phyloP scores from a whole-genome alignment of 352 stramenopile genomes.

The Globisporangium radiosum region DNA sequence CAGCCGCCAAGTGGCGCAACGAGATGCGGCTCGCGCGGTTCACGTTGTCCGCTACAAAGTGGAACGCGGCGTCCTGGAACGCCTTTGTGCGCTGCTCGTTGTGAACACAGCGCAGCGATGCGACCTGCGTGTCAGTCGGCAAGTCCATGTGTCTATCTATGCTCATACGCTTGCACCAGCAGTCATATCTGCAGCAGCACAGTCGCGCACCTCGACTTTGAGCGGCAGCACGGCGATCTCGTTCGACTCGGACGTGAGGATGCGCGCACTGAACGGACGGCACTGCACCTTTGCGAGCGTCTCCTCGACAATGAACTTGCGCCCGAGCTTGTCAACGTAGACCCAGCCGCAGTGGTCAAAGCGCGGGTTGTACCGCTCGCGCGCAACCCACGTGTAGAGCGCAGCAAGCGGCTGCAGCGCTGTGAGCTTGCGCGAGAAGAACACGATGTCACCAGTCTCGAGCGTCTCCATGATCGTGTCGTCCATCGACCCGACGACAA shows the following conservation, averaged over 20 bases:
- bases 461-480: constrained; percentile 85
- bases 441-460: constrained; percentile 74
- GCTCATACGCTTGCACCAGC: too few species aligned
- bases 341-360: constrained; percentile 82
- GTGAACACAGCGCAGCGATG: too few species aligned
- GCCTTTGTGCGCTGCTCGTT: constrained; percentile 42
- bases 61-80: constrained; percentile 46
- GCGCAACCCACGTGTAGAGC: constrained; percentile 58
- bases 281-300: constrained; percentile 74
- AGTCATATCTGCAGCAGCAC: too few species aligned
- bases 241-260: constrained; percentile 58
- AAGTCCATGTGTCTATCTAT: too few species aligned
- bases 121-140: too few species aligned
- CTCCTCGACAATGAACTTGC: constrained; percentile 83
- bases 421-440: constrained; percentile 71
- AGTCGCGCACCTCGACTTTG: constrained; percentile 29
- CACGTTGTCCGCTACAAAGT: constrained; percentile 52
- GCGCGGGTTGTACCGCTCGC: constrained; percentile 43
- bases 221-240: constrained; percentile 80
- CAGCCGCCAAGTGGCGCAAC: constrained; percentile 39
- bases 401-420: constrained; percentile 65
- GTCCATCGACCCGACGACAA: constrained; percentile 77
- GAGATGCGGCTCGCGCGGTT: constrained; percentile 56
- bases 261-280: constrained; percentile 65
- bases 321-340: constrained; percentile 72